A percentile compares a stretch with the other conserved stretches of the same genome.
Evolutionary conservation across 306 rosid genomes (phyloP).

Genomic region (Prunus armeniaca): DNA sequence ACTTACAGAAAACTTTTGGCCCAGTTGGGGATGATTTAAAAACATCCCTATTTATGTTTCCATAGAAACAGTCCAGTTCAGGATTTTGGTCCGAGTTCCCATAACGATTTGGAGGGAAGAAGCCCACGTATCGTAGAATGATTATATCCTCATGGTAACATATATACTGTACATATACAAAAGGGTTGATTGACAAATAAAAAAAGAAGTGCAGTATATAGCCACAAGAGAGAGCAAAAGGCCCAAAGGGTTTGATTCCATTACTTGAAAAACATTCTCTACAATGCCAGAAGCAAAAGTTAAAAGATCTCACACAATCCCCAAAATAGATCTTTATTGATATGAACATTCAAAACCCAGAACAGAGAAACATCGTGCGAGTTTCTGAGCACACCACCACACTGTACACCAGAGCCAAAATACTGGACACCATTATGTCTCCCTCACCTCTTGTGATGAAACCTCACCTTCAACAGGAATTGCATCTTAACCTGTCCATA

Average conservation of each 20-base stretch:
- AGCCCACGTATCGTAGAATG: background rate
- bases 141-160: background rate
- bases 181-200: too few species aligned
- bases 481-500: slow-evolving; percentile 85
- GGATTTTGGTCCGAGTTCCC: background rate
- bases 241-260: slow-evolving; percentile 18
- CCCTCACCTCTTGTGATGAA: slow-evolving; percentile 75
- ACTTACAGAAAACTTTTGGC: background rate
- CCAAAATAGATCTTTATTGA: slow-evolving; percentile 57
- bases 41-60: background rate
- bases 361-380: slow-evolving; percentile 15
- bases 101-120: background rate
- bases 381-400: slow-evolving; percentile 28
- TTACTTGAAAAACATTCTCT: slow-evolving; percentile 15
- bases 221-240: background rate
- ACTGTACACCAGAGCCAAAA: slow-evolving; percentile 25
- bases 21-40: background rate
- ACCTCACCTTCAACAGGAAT: slow-evolving; percentile 86
- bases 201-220: background rate
- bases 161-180: background rate
- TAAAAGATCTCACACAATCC: slow-evolving; percentile 46
- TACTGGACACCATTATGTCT: slow-evolving; percentile 18
- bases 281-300: slow-evolving; percentile 21
- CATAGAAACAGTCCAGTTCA: background rate
- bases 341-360: background rate